Evolutionary conservation across 306 rosid species (phyloP).

Genomic region (cucumber (Cucumis sativus)): DNA sequence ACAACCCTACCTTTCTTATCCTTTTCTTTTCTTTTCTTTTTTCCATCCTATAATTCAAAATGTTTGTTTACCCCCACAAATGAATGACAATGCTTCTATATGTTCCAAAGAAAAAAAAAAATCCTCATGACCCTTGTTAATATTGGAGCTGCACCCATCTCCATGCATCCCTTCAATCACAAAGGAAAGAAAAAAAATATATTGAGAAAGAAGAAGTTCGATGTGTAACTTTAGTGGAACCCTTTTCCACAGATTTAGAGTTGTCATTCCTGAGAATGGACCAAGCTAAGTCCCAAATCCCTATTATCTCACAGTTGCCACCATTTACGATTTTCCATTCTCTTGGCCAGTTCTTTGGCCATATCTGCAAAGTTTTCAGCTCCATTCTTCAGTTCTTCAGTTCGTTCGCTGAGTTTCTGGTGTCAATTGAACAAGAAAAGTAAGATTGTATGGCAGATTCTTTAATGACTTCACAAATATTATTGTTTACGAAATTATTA

Average conservation of each 20-base stretch:
- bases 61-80: not conserved
- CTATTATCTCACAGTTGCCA: constrained; percentile 53
- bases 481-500: not conserved
- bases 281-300: not conserved
- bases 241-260: not conserved
- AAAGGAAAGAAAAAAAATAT: too few relatives aligned
- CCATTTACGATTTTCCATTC: constrained; percentile 89
- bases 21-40: not conserved
- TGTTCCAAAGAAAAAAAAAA: not conserved
- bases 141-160: too few relatives aligned
- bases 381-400: constrained; percentile 61
- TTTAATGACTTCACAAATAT: not conserved
- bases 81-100: not conserved
- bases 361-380: constrained; percentile 71
- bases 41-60: not conserved
- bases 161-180: too few relatives aligned
- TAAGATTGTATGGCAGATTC: not conserved
- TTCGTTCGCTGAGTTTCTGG: constrained; percentile 45
- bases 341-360: constrained; percentile 66
- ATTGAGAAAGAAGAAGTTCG: too few relatives aligned
- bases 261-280: not conserved
- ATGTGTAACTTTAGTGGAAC: not conserved
- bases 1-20: not conserved
- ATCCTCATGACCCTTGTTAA: not conserved
- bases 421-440: constrained; percentile 3